Percentiles rank a stretch among this genome's conserved stretches.
phyloP scores from a whole-genome alignment of 306 rosid genomes.

The Inga oerstediana region DNA sequence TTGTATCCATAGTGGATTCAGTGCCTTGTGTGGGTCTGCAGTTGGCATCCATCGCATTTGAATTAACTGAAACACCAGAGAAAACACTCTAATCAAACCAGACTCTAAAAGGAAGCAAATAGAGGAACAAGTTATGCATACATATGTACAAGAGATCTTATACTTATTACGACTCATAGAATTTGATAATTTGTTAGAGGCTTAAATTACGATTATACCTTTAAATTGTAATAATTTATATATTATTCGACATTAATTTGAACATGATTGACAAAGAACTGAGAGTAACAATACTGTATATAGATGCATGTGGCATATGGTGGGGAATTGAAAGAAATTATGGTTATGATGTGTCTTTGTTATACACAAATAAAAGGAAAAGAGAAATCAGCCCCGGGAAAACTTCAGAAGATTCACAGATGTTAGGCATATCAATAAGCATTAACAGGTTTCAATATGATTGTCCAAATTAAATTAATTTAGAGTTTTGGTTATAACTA shows the following conservation, averaged over 20 bases:
- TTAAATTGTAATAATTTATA: neutral
- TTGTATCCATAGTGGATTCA: slow-evolving; percentile 42
- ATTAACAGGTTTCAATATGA: neutral
- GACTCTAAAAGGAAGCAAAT: slow-evolving; percentile 22
- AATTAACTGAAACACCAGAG: slow-evolving; percentile 24
- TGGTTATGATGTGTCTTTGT: neutral
- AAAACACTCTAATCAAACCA: slow-evolving; percentile 11
- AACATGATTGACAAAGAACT: neutral
- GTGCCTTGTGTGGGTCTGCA: slow-evolving; percentile 50
- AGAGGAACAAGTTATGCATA: neutral
- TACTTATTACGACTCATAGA: neutral
- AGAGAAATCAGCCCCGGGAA: neutral
- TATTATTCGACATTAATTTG: neutral
- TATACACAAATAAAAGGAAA: neutral
- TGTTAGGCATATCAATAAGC: neutral
- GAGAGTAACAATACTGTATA: neutral
- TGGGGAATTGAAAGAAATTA: neutral
- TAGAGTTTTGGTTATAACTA: neutral
- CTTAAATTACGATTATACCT: neutral
- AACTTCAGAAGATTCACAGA: neutral
- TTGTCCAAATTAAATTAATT: neutral
- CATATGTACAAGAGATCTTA: neutral
- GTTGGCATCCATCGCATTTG: slow-evolving; percentile 43
- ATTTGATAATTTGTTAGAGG: neutral
- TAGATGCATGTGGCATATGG: neutral